Evolutionary conservation across 768 basidiomycete species (phyloP).

Genomic region (Trametes coccinea): DNA sequence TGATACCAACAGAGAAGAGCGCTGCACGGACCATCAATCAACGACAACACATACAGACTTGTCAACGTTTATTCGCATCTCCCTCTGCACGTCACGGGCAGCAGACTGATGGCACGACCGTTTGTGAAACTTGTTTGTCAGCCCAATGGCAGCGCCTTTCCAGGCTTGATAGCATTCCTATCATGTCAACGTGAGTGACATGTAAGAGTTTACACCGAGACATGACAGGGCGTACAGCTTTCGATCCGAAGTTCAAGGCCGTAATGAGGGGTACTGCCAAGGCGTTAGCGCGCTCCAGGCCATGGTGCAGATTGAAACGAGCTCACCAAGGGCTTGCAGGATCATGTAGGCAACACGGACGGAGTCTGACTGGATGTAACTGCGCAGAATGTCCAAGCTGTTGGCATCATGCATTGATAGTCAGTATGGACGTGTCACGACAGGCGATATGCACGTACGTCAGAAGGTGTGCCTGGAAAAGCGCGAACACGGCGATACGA

Average conservation of each 20-base stretch:
- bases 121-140: not conserved
- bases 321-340: conserved; percentile 1
- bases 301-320: no score
- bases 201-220: not conserved
- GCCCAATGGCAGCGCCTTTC: not conserved
- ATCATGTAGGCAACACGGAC: not conserved
- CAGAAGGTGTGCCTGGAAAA: conserved; percentile 11
- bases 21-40: no score
- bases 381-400: conserved; percentile 4
- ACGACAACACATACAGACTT: not conserved
- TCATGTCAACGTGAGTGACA: not conserved
- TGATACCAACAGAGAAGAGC: no score
- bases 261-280: conserved; percentile 24
- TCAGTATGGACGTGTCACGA: not conserved
- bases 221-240: not conserved
- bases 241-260: conserved; percentile 15
- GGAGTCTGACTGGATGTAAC: not conserved
- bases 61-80: not conserved
- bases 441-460: conserved; percentile 2
- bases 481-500: conserved; percentile 11
- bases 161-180: not conserved
- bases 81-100: not conserved
- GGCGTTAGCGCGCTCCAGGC: not conserved
- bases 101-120: not conserved
- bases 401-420: not conserved